Percentiles rank a stretch among this genome's conserved stretches.
These are phyloP conservation scores for Hymenoscyphus fructigenus DNA, from an alignment of 2,329 filamentous ascomycete genomes.

Conservation along the genomic window DNA sequence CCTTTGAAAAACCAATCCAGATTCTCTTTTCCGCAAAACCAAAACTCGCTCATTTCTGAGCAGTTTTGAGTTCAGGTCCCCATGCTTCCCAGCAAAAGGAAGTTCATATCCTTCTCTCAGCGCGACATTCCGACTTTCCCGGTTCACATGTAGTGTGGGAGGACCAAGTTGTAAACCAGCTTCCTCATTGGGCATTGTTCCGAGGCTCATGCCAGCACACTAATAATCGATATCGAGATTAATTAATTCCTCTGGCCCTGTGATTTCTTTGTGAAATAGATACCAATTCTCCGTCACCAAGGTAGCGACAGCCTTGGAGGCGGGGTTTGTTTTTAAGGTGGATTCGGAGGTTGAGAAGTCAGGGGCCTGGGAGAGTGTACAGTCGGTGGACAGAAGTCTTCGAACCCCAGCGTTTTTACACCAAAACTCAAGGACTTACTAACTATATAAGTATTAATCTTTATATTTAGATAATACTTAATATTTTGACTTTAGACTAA, in stretches of 20 bases:
- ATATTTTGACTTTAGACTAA: too few relatives aligned
- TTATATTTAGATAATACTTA: too few relatives aligned
- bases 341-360: background rate
- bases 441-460: too few relatives aligned
- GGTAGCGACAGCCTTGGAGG: background rate
- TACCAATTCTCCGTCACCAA: background rate
- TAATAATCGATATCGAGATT: background rate
- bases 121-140: constrained; percentile 3
- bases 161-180: background rate
- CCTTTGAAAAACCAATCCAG: constrained; percentile 9
- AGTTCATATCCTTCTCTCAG: constrained; percentile 3
- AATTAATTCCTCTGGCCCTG: background rate
- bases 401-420: too few relatives aligned
- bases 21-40: constrained; percentile 5
- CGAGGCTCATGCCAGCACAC: background rate
- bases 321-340: background rate
- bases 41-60: background rate
- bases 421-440: too few relatives aligned
- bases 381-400: too few relatives aligned
- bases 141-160: background rate
- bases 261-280: background rate
- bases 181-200: too few relatives aligned
- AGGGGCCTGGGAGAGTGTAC: background rate
- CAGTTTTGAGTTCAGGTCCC: background rate
- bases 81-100: background rate